Conservation (phyloP, 2,329 filamentous ascomycete genomes). For the Fusarium newnesense region DNA sequence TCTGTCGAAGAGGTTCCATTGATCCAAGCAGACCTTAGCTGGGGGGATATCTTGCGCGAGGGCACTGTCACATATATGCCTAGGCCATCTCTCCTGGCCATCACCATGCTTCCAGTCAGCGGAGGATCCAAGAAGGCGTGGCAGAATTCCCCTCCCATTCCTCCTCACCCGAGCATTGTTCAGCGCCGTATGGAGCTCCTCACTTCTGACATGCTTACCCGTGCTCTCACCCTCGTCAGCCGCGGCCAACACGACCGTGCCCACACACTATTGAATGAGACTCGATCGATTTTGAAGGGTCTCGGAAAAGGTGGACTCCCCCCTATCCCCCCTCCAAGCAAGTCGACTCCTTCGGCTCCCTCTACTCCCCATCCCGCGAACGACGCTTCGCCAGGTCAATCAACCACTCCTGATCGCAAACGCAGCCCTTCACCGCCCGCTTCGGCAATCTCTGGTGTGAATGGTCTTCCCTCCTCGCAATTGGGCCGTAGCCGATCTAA, state of each 20-base stretch:
- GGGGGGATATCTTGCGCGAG: conserved; percentile 92
- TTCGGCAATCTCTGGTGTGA: conserved; percentile 55
- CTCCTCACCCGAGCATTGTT: conserved; percentile 93
- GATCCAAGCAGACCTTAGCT: conserved; percentile 92
- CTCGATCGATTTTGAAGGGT: conserved; percentile 92
- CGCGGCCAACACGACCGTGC: conserved; percentile 93
- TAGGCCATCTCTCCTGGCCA: conserved; percentile 89
- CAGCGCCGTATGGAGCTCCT: conserved; percentile 97
- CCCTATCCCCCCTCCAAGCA: conserved; percentile 76
- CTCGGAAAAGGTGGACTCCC: conserved; percentile 94
- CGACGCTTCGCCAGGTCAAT: conserved; percentile 56
- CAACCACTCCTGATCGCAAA: conserved; percentile 64
- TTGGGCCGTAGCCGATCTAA: conserved; percentile 64
- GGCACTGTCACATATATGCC: conserved; percentile 87
- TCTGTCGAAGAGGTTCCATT: conserved; percentile 95
- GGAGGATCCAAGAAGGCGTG: conserved; percentile 73
- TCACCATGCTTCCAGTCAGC: conserved; percentile 87
- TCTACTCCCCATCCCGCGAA: conserved; percentile 60
- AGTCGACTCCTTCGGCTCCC: conserved; percentile 51
- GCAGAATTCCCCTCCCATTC: conserved; percentile 80
- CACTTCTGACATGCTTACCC: conserved; percentile 96
- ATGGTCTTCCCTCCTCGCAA: conserved; percentile 54
- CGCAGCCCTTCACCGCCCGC: conserved; percentile 65
- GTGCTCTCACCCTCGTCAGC: conserved; percentile 89
- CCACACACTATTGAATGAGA: conserved; percentile 91